These are phyloP conservation scores for Pisolithus sp. DNA, from an alignment of 768 basidiomycete genomes.

Conservation along the genomic window DNA sequence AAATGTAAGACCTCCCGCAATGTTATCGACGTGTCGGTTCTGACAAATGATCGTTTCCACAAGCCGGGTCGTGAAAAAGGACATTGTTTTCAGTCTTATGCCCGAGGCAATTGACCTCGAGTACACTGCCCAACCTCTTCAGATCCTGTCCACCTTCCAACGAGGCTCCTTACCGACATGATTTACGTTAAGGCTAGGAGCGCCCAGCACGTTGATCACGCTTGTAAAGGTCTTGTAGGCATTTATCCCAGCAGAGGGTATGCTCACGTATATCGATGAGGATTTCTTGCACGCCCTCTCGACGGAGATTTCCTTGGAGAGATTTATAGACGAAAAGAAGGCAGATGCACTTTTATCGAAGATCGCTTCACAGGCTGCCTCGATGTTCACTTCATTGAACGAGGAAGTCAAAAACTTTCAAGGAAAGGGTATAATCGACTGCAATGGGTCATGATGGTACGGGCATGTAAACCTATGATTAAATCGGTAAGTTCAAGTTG, in stretches of 20 bases:
- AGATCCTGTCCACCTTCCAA: slow-evolving; percentile 92
- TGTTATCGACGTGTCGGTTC: background rate
- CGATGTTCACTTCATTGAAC: slow-evolving; percentile 70
- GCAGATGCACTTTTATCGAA: slow-evolving; percentile 69
- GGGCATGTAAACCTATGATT: slow-evolving; percentile 39
- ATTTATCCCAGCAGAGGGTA: slow-evolving; percentile 85
- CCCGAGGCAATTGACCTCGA: slow-evolving; percentile 86
- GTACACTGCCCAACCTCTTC: slow-evolving; percentile 67
- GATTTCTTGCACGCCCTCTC: slow-evolving; percentile 98
- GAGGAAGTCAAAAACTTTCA: slow-evolving; percentile 97
- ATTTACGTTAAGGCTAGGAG: slow-evolving; percentile 94
- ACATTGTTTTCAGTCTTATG: slow-evolving; percentile 91
- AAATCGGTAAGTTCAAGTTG: background rate
- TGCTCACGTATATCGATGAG: slow-evolving; percentile 98
- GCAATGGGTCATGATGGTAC: slow-evolving; percentile 84
- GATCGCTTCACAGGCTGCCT: slow-evolving; percentile 76
- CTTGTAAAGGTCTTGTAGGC: slow-evolving; percentile 87
- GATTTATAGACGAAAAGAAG: slow-evolving; percentile 91
- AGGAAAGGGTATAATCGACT: slow-evolving; percentile 92
- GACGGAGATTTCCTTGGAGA: slow-evolving; percentile 95
- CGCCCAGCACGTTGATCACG: slow-evolving; percentile 76
- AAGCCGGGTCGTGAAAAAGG: slow-evolving; percentile 91
- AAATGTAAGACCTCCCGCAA: slow-evolving; percentile 48
- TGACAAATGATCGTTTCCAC: slow-evolving; percentile 5
- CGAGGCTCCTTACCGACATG: slow-evolving; percentile 91